These are phyloP conservation scores for Phlebiopsis flavidoalba DNA, from an alignment of 768 basidiomycete genomes.

Conservation along the genomic window DNA sequence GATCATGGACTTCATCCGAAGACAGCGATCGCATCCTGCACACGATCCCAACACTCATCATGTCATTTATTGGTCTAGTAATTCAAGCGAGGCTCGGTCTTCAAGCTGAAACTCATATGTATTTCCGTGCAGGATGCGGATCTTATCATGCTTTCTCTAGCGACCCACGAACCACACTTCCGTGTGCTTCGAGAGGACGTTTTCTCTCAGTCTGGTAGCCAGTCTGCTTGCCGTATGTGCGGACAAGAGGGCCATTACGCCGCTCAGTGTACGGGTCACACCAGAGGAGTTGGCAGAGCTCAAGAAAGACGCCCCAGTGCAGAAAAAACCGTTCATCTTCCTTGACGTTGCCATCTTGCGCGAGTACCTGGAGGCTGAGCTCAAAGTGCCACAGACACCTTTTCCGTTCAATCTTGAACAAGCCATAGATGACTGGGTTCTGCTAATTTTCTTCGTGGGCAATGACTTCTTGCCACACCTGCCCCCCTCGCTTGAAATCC, in stretches of 20 bases:
- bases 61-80: slow-evolving; percentile 96
- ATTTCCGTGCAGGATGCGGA: slow-evolving; percentile 78
- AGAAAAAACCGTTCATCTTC: slow-evolving; percentile 98
- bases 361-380: slow-evolving; percentile 96
- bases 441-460: slow-evolving; percentile 99
- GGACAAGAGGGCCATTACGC: slow-evolving; percentile 95
- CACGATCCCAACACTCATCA: slow-evolving; percentile 94
- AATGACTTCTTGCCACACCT: slow-evolving; percentile 99
- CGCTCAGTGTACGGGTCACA: slow-evolving; percentile 84
- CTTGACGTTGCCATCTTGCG: slow-evolving; percentile 93
- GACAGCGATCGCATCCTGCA: slow-evolving; percentile 81
- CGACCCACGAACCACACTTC: slow-evolving; percentile 98
- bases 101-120: slow-evolving; percentile 4
- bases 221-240: slow-evolving; percentile 83
- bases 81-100: slow-evolving; percentile 20
- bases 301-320: slow-evolving; percentile 62
- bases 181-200: slow-evolving; percentile 97
- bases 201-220: slow-evolving; percentile 77
- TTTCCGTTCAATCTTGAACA: slow-evolving; percentile 93
- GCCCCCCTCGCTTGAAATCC: slow-evolving; percentile 91
- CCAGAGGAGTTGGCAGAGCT: slow-evolving; percentile 45
- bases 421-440: slow-evolving; percentile 99
- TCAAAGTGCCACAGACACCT: slow-evolving; percentile 68
- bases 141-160: slow-evolving; percentile 96
- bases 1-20: slow-evolving; percentile 97